These are phyloP conservation scores for Talaromyces amestolkiae DNA, from an alignment of 2,329 filamentous ascomycete genomes.

Conservation along the genomic window DNA sequence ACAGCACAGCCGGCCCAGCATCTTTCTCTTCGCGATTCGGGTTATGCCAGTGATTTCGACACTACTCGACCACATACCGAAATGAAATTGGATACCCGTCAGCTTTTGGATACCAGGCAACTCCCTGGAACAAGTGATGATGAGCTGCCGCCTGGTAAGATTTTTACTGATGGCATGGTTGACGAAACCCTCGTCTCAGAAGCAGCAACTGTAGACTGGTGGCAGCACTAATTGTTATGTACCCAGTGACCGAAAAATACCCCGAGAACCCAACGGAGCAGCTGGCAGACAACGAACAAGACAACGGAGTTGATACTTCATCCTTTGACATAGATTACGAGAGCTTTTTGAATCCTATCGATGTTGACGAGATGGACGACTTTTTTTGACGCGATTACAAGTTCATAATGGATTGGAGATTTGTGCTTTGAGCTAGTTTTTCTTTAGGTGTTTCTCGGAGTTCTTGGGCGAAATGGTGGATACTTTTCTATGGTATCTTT, in stretches of 20 bases:
- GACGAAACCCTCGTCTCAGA: conserved; percentile 9
- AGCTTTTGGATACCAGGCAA: neutral
- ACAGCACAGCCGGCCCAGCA: neutral
- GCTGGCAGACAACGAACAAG: neutral
- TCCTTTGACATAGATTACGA: conserved; percentile 7
- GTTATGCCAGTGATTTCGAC: neutral
- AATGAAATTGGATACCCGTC: neutral
- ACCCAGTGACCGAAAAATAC: neutral
- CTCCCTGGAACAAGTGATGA: neutral
- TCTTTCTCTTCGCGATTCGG: neutral
- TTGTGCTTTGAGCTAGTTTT: neutral
- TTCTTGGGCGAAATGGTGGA: neutral
- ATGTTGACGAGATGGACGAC: neutral
- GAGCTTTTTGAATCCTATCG: neutral
- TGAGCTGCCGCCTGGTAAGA: conserved; percentile 15
- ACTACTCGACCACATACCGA: conserved; percentile 3
- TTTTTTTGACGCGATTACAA: neutral
- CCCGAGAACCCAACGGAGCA: neutral
- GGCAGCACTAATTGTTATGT: conserved; percentile 13
- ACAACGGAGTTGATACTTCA: neutral
- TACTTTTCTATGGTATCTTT: neutral
- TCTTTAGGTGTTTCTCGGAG: neutral
- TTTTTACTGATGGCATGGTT: conserved; percentile 13
- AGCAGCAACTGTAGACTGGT: conserved; percentile 12
- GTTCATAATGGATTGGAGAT: no score